These are phyloP conservation scores for Chiua virens DNA, from an alignment of 768 basidiomycete species.

Conservation along the genomic window DNA sequence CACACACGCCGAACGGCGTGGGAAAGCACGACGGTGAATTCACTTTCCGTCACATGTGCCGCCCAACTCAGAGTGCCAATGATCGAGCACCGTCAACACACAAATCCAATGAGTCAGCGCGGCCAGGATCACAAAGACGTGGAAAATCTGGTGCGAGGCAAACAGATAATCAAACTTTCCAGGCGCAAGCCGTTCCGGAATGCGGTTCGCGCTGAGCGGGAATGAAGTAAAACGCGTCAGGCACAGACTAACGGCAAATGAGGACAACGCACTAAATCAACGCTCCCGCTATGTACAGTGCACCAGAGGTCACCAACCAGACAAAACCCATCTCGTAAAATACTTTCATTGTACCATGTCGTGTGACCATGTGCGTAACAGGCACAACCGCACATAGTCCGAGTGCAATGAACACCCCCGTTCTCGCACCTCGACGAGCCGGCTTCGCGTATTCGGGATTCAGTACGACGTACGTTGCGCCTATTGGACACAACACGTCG, in stretches of 20 bases:
- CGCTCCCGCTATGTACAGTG: constrained; percentile 76
- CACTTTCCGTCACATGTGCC: constrained; percentile 22
- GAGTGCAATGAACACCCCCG: constrained; percentile 74
- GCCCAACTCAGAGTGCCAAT: constrained; percentile 46
- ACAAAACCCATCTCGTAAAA: constrained; percentile 64
- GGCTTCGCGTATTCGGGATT: constrained; percentile 77
- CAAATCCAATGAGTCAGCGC: constrained; percentile 64
- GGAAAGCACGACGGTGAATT: constrained; percentile 23
- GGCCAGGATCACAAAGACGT: constrained; percentile 72
- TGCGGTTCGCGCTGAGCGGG: constrained; percentile 71
- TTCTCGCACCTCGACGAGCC: constrained; percentile 73
- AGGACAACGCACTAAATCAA: constrained; percentile 69
- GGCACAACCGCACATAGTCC: constrained; percentile 73
- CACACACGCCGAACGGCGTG: constrained; percentile 19
- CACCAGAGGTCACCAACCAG: constrained; percentile 70
- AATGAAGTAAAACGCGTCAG: constrained; percentile 32
- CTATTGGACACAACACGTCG: constrained; percentile 34
- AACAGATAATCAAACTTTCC: constrained; percentile 79
- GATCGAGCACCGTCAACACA: constrained; percentile 55
- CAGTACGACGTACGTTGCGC: constrained; percentile 72
- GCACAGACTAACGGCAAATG: constrained; percentile 26
- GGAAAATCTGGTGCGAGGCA: constrained; percentile 90
- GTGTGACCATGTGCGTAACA: constrained; percentile 58
- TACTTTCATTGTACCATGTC: constrained; percentile 57
- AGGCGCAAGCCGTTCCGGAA: constrained; percentile 74